A percentile compares a stretch with the other conserved stretches of the same genome.
Evolutionary conservation across 768 basidiomycete species (phyloP).

Genomic region (Suillus occidentalis): DNA sequence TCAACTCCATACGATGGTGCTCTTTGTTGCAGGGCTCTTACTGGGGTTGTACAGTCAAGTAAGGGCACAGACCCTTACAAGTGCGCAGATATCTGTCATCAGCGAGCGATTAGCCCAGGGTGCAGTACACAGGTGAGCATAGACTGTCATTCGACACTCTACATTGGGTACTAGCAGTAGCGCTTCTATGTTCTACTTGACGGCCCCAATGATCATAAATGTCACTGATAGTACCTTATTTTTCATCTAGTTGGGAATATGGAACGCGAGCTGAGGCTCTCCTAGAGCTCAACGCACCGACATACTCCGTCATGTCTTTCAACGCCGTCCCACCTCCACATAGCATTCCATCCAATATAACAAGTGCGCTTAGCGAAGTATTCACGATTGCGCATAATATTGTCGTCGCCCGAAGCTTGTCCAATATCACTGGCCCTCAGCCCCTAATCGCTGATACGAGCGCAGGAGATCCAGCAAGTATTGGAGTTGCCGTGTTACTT

Average conservation of each 20-base stretch:
- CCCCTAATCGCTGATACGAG: conserved; percentile 60
- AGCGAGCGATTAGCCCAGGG: conserved; percentile 39
- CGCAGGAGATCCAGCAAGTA: conserved; percentile 75
- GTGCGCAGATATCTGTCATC: conserved; percentile 37
- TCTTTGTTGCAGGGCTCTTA: conserved; percentile 11
- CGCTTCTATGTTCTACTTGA: background rate
- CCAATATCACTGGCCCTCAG: conserved; percentile 51
- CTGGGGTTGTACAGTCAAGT: background rate
- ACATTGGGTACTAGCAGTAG: background rate
- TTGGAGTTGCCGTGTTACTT: conserved; percentile 69
- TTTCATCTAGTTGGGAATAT: conserved; percentile 47
- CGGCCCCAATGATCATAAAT: background rate
- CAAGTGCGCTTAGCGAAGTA: conserved; percentile 48
- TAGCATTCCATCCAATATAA: conserved; percentile 17
- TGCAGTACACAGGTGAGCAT: conserved; percentile 41
- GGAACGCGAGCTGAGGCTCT: conserved; percentile 53
- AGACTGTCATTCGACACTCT: background rate
- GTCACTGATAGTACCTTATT: background rate
- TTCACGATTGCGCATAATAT: conserved; percentile 52
- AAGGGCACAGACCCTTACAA: conserved; percentile 36
- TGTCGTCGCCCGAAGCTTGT: conserved; percentile 45
- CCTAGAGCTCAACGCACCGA: conserved; percentile 46
- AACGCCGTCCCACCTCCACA: conserved; percentile 28
- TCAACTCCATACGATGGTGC: background rate
- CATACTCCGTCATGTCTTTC: conserved; percentile 45